Percentiles rank a stretch among this genome's conserved stretches.
Conservation (phyloP, 495 filamentous ascomycete genomes). For the Physcia stellaris region DNA sequence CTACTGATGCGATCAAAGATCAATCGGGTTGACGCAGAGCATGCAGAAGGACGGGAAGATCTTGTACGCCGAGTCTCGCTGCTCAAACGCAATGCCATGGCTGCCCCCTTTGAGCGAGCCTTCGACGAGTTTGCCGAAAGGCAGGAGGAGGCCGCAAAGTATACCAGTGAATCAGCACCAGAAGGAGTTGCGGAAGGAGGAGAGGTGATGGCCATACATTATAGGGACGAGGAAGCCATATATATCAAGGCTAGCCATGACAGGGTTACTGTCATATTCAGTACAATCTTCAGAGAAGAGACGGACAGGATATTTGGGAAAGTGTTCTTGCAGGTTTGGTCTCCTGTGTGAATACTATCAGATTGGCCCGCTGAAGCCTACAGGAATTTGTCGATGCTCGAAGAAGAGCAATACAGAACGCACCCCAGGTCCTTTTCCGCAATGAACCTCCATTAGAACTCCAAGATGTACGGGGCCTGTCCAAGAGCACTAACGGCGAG, state of each 20-base stretch:
- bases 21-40: not conserved
- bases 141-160: conserved; percentile 75
- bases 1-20: not conserved
- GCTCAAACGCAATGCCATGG: conserved; percentile 95
- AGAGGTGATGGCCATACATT: conserved; percentile 91
- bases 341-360: not conserved
- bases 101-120: conserved; percentile 89
- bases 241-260: conserved; percentile 97
- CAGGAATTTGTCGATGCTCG: conserved; percentile 95
- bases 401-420: conserved; percentile 90
- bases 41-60: conserved; percentile 61
- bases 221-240: conserved; percentile 98
- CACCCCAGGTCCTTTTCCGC: conserved; percentile 92
- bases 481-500: conserved; percentile 55
- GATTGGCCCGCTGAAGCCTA: too few relatives aligned
- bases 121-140: conserved; percentile 85
- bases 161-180: conserved; percentile 80
- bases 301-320: conserved; percentile 95
- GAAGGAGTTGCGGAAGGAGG: conserved; percentile 78
- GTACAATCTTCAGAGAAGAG: conserved; percentile 93
- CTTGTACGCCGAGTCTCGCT: conserved; percentile 74
- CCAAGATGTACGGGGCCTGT: conserved; percentile 69
- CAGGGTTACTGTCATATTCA: conserved; percentile 97
- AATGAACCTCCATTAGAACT: conserved; percentile 91
- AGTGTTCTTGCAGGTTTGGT: conserved; percentile 60